A percentile compares a stretch with the other conserved stretches of the same genome.
These are phyloP conservation scores for Inonotus hispidus DNA, from an alignment of 1,284 basidiomycete species.

Conservation along the genomic window DNA sequence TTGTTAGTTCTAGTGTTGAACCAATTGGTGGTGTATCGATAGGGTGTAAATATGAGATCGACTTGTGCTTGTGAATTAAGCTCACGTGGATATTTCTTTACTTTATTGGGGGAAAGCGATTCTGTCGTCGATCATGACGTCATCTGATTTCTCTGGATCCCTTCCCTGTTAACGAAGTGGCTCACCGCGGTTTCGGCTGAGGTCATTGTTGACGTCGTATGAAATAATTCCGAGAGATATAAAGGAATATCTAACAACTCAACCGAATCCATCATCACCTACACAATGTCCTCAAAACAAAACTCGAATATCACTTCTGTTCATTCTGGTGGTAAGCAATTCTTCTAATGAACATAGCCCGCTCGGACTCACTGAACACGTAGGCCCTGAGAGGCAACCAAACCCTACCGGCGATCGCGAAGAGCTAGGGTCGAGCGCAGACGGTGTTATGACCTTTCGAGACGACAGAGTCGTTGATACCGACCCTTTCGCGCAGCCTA, in stretches of 20 bases:
- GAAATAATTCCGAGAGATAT: background rate
- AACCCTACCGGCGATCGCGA: conserved; percentile 12
- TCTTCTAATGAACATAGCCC: background rate
- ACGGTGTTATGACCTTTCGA: conserved; percentile 8
- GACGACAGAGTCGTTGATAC: conserved; percentile 19
- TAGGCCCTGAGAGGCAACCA: conserved; percentile 3
- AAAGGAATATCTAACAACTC: background rate
- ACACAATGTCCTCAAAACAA: background rate
- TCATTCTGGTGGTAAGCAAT: background rate
- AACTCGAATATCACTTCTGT: background rate
- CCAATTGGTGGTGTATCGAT: too few species aligned
- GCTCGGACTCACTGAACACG: background rate
- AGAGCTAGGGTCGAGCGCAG: conserved; percentile 7
- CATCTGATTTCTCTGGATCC: background rate
- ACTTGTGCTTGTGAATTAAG: background rate
- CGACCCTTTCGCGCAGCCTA: conserved; percentile 19
- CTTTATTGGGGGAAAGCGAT: background rate
- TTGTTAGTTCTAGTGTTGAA: too few species aligned
- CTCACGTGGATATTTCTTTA: background rate
- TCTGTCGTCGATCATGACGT: background rate
- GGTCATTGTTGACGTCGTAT: background rate
- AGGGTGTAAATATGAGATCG: too few species aligned
- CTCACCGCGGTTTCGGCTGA: background rate
- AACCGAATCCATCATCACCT: background rate
- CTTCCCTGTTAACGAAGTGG: background rate